These are phyloP conservation scores for Phaeolepiota aurea DNA, from an alignment of 768 basidiomycete genomes.

Conservation along the genomic window DNA sequence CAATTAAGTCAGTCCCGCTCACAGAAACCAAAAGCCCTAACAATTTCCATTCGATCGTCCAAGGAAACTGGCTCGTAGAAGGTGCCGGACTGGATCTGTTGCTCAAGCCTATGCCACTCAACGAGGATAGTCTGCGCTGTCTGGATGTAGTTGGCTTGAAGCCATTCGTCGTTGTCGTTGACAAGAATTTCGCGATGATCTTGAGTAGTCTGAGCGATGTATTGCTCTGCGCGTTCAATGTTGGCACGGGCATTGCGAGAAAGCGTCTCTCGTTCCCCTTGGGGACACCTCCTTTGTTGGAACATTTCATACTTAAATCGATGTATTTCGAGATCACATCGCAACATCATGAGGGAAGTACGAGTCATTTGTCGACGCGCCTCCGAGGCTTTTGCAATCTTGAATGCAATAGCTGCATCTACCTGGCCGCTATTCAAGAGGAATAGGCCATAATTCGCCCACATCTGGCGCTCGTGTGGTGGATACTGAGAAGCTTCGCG, in stretches of 20 bases:
- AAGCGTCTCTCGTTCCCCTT: conserved; percentile 14
- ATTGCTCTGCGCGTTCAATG: conserved; percentile 3
- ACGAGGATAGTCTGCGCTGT: conserved; percentile 28
- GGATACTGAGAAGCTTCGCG: conserved; percentile 10
- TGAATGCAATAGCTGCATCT: conserved; percentile 38
- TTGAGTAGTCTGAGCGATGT: conserved; percentile 7
- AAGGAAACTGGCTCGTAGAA: conserved; percentile 5
- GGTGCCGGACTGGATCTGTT: conserved; percentile 16
- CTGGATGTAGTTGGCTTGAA: conserved; percentile 30
- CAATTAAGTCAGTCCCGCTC: neutral
- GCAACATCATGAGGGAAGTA: conserved; percentile 33
- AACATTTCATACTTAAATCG: conserved; percentile 35
- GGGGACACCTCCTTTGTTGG: conserved; percentile 15
- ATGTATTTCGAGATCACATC: conserved; percentile 39
- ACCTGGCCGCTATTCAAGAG: conserved; percentile 33
- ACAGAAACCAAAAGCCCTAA: neutral
- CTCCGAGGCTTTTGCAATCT: conserved; percentile 38
- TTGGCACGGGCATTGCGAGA: conserved; percentile 11
- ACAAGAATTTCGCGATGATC: conserved; percentile 10
- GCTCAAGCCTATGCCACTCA: conserved; percentile 38
- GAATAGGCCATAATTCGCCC: conserved; percentile 40
- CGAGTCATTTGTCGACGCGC: conserved; percentile 44
- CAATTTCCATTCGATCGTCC: conserved; percentile 3
- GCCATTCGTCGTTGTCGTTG: conserved; percentile 29
- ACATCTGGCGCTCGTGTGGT: conserved; percentile 25